These are phyloP conservation scores for Nicotiana otophora DNA, from an alignment of 257 asterid genomes.

Conservation along the genomic window DNA sequence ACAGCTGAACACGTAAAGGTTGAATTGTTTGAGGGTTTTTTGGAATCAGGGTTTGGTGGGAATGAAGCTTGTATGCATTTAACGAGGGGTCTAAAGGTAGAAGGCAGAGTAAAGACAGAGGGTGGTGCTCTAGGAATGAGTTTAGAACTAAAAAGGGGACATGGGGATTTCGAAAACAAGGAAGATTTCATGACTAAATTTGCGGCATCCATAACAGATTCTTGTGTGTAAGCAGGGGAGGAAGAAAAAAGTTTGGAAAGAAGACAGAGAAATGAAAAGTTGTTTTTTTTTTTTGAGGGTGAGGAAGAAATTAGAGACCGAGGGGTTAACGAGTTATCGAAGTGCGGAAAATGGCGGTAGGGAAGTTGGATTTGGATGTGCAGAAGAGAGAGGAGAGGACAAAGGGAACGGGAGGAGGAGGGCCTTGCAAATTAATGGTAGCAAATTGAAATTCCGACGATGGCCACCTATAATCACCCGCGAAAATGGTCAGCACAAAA, in stretches of 20 bases:
- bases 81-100: slow-evolving; percentile 13
- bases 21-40: slow-evolving; percentile 6
- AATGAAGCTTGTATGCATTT: slow-evolving; percentile 36
- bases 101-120: not conserved
- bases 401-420: not conserved
- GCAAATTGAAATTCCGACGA: not conserved
- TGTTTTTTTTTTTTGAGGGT: not conserved
- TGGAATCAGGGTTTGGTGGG: slow-evolving; percentile 22
- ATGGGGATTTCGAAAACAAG: slow-evolving; percentile 30
- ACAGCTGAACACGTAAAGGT: slow-evolving; percentile 47
- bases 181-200: slow-evolving; percentile 37
- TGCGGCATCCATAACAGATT: slow-evolving; percentile 41
- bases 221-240: not conserved
- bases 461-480: not conserved
- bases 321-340: not conserved
- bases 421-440: not conserved
- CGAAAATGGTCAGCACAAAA: not conserved
- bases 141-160: slow-evolving; percentile 27
- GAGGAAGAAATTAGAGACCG: not conserved
- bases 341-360: not conserved
- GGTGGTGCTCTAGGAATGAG: slow-evolving; percentile 18
- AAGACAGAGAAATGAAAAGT: not conserved
- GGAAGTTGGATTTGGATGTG: not conserved
- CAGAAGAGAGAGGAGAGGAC: not conserved
- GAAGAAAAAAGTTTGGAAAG: not conserved